Base-by-base conservation (phyloP, 495 filamentous ascomycete species). In the Opeltia flavorubescens region DNA sequence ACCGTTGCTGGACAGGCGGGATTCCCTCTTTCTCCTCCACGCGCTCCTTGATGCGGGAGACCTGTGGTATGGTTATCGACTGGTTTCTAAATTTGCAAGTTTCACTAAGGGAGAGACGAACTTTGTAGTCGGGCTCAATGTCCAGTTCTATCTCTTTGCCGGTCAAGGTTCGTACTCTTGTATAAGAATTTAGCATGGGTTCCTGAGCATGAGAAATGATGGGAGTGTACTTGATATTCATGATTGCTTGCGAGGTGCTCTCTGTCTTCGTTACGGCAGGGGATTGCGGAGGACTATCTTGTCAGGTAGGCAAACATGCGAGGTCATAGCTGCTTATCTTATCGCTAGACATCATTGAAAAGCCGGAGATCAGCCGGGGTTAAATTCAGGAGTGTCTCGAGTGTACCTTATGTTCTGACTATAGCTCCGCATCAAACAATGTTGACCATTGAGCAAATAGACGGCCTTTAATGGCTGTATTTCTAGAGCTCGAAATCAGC, bases 11-110 rank as follows among this genome's bases (percentile, higher is more conserved):
- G 21, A 94, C 89, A 15, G 91, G 91, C 25, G 91, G 91, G 60
- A 98, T 96, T 23, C 91, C 91, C 63, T 96, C 93, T 62, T 95
- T 95, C 68, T 96, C 91, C 63, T 98, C 91, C 29, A 98, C 91
- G 50, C 86, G 85, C 69, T 96, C 93, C 71, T 98, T 98, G 71
- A 98, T 94, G 54, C 83, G 76, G 35, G 84, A 81, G 56, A 96
- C 85, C 87, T 94, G 50, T n/a, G n/a, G n/a, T n/a, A n/a, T n/a
- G n/a, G n/a, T n/a, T n/a, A n/a, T n/a, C n/a, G n/a, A n/a, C n/a
- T n/a, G n/a, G n/a, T n/a, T n/a, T n/a, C n/a, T n/a, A n/a, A n/a
- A n/a, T n/a, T n/a, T n/a, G n/a, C n/a, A n/a, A n/a, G n/a, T n/a
- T n/a, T n/a, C n/a, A 6, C 29, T 31, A 13, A 31, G 29, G 29